Evolutionary conservation across 768 basidiomycete genomes (phyloP).

Genomic region (Rhodotorula taiwanensis): DNA sequence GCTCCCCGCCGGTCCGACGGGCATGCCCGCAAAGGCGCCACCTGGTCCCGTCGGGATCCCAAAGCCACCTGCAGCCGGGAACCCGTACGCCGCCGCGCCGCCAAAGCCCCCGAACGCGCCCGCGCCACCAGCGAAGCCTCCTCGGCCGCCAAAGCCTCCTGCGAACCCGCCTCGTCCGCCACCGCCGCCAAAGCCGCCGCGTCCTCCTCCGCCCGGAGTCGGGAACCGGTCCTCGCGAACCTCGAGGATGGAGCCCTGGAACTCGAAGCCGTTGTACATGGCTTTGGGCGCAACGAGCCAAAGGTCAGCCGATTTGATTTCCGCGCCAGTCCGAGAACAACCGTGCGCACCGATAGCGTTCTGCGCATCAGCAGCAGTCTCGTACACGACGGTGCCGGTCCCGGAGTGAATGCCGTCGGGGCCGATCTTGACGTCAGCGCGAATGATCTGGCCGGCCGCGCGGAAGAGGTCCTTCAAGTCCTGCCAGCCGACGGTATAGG

Average conservation of each 20-base stretch:
- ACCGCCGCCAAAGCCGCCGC: constrained; percentile 51
- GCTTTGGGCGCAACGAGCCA: too few relatives aligned
- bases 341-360: constrained; percentile 74
- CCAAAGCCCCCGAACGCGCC: constrained; percentile 48
- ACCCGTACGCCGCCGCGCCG: constrained; percentile 48
- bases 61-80: constrained; percentile 45
- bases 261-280: constrained; percentile 96
- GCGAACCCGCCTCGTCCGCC: constrained; percentile 54
- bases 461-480: constrained; percentile 97
- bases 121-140: constrained; percentile 53
- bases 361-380: constrained; percentile 78
- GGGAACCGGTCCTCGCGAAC: constrained; percentile 88
- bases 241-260: constrained; percentile 91
- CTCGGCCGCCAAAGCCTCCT: constrained; percentile 56
- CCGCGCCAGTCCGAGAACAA: too few relatives aligned
- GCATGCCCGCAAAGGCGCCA: constrained; percentile 8
- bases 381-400: constrained; percentile 94
- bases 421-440: constrained; percentile 88
- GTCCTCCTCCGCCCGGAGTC: constrained; percentile 50
- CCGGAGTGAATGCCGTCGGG: constrained; percentile 61
- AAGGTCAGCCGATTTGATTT: too few relatives aligned
- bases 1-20: background rate
- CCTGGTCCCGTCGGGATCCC: constrained; percentile 22
- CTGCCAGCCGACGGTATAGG: constrained; percentile 98
- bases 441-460: constrained; percentile 85